Evolutionary conservation across 768 basidiomycete genomes (phyloP), one percentile per base, ranked within the genome.

Genomic region (Suillus sp.): DNA sequence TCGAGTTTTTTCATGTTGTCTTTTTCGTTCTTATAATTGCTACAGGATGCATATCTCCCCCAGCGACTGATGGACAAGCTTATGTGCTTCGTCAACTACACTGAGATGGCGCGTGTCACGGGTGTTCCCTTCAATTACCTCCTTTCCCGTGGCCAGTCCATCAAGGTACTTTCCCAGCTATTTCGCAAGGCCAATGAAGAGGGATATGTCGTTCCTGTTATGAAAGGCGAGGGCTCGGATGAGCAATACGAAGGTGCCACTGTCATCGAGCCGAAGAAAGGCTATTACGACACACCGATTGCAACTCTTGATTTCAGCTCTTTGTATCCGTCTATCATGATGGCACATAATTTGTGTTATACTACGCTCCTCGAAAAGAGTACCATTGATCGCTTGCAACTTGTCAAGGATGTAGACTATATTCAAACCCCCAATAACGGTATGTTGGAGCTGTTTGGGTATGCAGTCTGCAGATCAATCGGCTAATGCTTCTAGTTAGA

Each of bases 211-310:
- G 84, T 99, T 4, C 97, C 97, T 14, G 79, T 93, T 1, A 69
- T 91, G 22, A 95, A 93, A 71, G 84, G 86, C 45, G 96, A 98
- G 82, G 95, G 94, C 18, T 79, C 87, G 2, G 97, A 99, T 67
- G 97, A 99, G 64, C 95, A 97, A 71, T 99, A 99, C 68, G 97
- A 99, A 79, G 97, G 97, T 66, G 97, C 97, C 4, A 99, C 95
- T 13, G 97, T 99, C 70, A 99, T 99, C 68, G 97, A 99, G 72
- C 97, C 97, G 4, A 88, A 85, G 74, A 95, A 90, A 71, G 97
- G 96, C 0, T 99, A 95, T 76, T 99, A 99, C 73, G 94, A 97
- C 72, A 86, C 88, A 0, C 97, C 97, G 2, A 98, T 99, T 70
- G 96, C 97, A 14, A 99, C 97, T 0, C 86, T 99, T 54, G 97